Evolutionary conservation across 2,329 filamentous ascomycete species (phyloP), one percentile per base, ranked within the genome.

Genomic region (Ceratocystis ficicola): DNA sequence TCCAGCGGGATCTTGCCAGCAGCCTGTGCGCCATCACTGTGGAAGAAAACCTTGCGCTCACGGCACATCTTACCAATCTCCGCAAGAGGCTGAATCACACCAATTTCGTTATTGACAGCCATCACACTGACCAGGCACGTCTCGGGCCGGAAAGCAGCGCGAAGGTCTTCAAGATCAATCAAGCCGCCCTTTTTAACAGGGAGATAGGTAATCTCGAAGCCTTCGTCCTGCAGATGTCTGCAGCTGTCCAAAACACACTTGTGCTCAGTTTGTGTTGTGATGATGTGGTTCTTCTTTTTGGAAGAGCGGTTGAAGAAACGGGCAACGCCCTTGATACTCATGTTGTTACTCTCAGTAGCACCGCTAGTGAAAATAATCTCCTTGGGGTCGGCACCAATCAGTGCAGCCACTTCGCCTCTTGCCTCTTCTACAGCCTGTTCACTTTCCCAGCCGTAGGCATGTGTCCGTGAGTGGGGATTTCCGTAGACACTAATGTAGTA

Each of bases 51-150:
- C 80, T 96, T 96, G 76, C 90, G 94, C 65, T 85, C 83, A 63
- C 94, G 86, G 76, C 94, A 99, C 15, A 99, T 80, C 76, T 87
- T 88, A 72, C 94, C 94, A 74, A 99, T 99, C 77, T 96, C 85
- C 71, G 90, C 89, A 67, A 99, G 78, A 0, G 94, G 94, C 76
- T 99, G 94, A 67, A 99, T 95, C n/a, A 99, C 94, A 73, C 94
- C 94, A 72, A 99, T 97, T 77, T 99, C 94, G 76, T 99, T 99
- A 80, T 99, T 99, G 72, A 99, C 94, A 0, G 94, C 86, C 94
- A 99, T 99, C 76, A 99, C 89, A 73, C 92, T 96, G 76, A 97
- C 92, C 36, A 99, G 79, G 55, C 85, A 86, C 15, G 94, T 99
- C 68, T 97, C 92, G 0, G 92, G 92, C 68, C 89, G 85, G 69